These are phyloP conservation scores for Microcos paniculata DNA, from an alignment of 345 rosid genomes.

Conservation along the genomic window DNA sequence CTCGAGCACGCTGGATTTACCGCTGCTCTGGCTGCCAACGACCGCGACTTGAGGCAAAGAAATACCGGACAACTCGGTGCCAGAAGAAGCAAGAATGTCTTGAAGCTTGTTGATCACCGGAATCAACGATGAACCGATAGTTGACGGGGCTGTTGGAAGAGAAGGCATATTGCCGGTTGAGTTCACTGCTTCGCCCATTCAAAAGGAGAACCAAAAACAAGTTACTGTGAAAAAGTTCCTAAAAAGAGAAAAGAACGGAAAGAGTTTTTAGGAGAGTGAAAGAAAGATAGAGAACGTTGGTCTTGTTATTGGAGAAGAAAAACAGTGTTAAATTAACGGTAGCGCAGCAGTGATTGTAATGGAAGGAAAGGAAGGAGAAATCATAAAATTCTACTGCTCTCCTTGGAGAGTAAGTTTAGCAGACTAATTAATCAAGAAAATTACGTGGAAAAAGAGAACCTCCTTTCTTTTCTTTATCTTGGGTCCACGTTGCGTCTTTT, in stretches of 20 bases:
- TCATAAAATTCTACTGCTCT: neutral
- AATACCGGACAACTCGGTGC: conserved; percentile 22
- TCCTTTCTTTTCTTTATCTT: too few species aligned
- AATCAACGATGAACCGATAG: conserved; percentile 36
- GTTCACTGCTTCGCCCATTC: conserved; percentile 21
- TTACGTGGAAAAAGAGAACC: too few species aligned
- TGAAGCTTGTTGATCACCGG: conserved; percentile 35
- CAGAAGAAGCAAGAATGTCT: conserved; percentile 34
- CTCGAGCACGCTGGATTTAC: conserved; percentile 50
- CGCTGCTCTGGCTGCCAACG: conserved; percentile 61
- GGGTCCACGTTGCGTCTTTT: too few species aligned
- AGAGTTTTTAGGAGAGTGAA: neutral
- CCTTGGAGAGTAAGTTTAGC: neutral
- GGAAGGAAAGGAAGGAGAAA: neutral
- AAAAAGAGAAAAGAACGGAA: neutral
- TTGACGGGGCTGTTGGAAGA: neutral
- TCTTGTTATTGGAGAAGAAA: neutral
- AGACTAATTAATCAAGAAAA: too few species aligned
- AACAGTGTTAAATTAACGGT: neutral
- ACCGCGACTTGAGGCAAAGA: conserved; percentile 52
- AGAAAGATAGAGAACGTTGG: neutral
- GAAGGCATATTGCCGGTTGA: neutral
- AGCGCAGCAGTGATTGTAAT: neutral
- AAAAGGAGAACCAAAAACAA: neutral
- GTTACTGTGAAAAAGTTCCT: neutral